Base-by-base conservation (phyloP, 495 filamentous ascomycete genomes). In the Clohesyomyces aquaticus region DNA sequence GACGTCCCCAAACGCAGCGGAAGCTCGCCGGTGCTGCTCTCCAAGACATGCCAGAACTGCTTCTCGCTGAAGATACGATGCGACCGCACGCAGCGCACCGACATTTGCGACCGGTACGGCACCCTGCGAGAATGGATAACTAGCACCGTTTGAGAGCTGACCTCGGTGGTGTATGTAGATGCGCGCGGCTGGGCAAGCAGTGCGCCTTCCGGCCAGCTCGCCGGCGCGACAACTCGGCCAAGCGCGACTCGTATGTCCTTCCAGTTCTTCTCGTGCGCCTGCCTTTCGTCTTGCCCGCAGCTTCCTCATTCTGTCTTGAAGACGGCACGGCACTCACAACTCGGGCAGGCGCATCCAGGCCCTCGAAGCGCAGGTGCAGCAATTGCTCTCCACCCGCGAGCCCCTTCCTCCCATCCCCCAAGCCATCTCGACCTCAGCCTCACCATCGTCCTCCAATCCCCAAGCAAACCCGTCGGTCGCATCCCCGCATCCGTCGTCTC, bases 11-110 rank as follows among this genome's bases (percentile, higher is more conserved):
- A 38, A 29, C n/a, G n/a, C n/a, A n/a, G n/a, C n/a, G 51, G 51
- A 18, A 28, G 25, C 6, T 26, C 51, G 16, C 51, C 51, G 51
- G 51, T 55, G 49, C 51, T 65, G 47, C 55, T 66, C 21, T 66
- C 63, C 9, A 66, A 66, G 23, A 66, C 63, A 16, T 61, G 63
- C 50, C 56, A 66, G 50, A 66, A 66, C 27, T 66, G 63, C 57
- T 66, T 66, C 43, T 18, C n/a, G 56, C 63, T 66, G 10, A 66
- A 66, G 63, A 66, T 66, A 11, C 22, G 63, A 35, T 66, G 63
- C 43, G 63, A 66, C 35, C 56, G 63, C 10, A 66, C 57, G 16
- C 63, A 66, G 29, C 48, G 63, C 1, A 42, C 23, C 12, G 63
- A 66, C 42, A 57, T 66, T 14, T 66, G 63, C 57, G 63, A 66